phyloP scores from a whole-genome alignment of 768 basidiomycete genomes.

The Favolaschia claudopus region DNA sequence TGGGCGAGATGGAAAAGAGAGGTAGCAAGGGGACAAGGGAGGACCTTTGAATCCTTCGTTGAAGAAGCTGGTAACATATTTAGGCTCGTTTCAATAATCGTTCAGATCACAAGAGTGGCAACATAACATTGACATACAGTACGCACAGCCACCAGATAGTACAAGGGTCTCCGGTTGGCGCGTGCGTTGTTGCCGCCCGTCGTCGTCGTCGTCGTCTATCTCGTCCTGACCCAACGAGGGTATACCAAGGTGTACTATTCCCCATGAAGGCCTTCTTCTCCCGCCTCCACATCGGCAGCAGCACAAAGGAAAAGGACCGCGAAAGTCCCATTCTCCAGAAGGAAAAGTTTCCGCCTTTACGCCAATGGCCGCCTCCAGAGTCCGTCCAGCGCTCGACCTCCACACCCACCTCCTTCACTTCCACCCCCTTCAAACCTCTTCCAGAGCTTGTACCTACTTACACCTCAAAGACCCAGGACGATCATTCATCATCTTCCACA shows the following conservation, averaged over 20 bases:
- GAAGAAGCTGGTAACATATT: slow-evolving; percentile 59
- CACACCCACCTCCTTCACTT: slow-evolving; percentile 54
- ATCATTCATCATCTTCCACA: slow-evolving; percentile 41
- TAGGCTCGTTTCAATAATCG: slow-evolving; percentile 16
- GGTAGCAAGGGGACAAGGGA: slow-evolving; percentile 50
- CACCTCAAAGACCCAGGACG: slow-evolving; percentile 40
- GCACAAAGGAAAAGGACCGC: slow-evolving; percentile 72
- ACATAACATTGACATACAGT: no score
- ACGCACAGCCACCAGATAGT: no score
- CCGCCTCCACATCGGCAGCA: slow-evolving; percentile 73
- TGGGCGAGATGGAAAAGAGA: slow-evolving; percentile 60
- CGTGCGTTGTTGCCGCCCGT: neutral
- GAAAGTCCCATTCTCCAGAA: slow-evolving; percentile 48
- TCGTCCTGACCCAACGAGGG: slow-evolving; percentile 11
- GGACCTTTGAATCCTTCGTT: slow-evolving; percentile 66
- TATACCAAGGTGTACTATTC: slow-evolving; percentile 3
- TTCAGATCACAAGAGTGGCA: no score
- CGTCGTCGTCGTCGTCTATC: slow-evolving; percentile 7
- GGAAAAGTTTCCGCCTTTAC: slow-evolving; percentile 77
- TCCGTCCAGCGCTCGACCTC: slow-evolving; percentile 44
- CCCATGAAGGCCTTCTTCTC: slow-evolving; percentile 87
- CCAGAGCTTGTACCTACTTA: slow-evolving; percentile 63
- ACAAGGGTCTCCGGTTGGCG: no score
- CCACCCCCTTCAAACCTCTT: slow-evolving; percentile 66
- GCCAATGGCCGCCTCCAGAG: slow-evolving; percentile 73